These are phyloP conservation scores for Penicillium angulare DNA, from an alignment of 495 filamentous ascomycete genomes.

Conservation along the genomic window DNA sequence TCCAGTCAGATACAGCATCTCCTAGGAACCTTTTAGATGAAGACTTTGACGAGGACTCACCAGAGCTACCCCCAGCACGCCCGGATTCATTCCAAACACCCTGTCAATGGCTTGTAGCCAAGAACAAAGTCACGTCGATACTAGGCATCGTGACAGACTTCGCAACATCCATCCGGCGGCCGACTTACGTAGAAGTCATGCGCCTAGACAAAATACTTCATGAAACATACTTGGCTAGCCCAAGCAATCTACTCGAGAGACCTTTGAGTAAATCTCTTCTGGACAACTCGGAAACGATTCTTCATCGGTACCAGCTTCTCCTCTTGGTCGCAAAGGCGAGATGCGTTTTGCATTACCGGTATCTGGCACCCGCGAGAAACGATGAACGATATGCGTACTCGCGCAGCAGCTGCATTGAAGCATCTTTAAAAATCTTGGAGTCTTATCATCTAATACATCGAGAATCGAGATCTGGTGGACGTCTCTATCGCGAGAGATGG, in stretches of 20 bases:
- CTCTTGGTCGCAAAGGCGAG: slow-evolving; percentile 41
- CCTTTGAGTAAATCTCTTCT: slow-evolving; percentile 38
- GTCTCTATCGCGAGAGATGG: slow-evolving; percentile 32
- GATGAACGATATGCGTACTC: slow-evolving; percentile 32
- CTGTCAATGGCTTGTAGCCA: slow-evolving; percentile 39
- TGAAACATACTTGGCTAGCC: slow-evolving; percentile 32
- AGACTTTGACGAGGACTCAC: slow-evolving; percentile 27
- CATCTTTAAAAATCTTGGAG: slow-evolving; percentile 33
- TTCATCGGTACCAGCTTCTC: slow-evolving; percentile 40
- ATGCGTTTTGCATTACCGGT: slow-evolving; percentile 43
- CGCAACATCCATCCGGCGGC: slow-evolving; percentile 29
- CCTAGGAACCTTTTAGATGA: slow-evolving; percentile 32
- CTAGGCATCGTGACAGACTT: slow-evolving; percentile 46
- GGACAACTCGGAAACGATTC: slow-evolving; percentile 35
- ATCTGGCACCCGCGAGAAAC: slow-evolving; percentile 29
- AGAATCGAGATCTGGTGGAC: slow-evolving; percentile 26
- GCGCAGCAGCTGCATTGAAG: slow-evolving; percentile 38
- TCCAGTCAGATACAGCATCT: slow-evolving; percentile 34
- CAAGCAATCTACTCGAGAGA: slow-evolving; percentile 29
- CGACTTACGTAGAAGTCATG: slow-evolving; percentile 35
- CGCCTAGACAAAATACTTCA: slow-evolving; percentile 33
- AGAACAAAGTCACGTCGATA: slow-evolving; percentile 34
- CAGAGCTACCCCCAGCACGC: slow-evolving; percentile 23
- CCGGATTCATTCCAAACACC: slow-evolving; percentile 30
- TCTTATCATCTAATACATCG: slow-evolving; percentile 24